Evolutionary conservation across 257 asterid genomes (phyloP).

Genomic region (Nicotiana attenuata): DNA sequence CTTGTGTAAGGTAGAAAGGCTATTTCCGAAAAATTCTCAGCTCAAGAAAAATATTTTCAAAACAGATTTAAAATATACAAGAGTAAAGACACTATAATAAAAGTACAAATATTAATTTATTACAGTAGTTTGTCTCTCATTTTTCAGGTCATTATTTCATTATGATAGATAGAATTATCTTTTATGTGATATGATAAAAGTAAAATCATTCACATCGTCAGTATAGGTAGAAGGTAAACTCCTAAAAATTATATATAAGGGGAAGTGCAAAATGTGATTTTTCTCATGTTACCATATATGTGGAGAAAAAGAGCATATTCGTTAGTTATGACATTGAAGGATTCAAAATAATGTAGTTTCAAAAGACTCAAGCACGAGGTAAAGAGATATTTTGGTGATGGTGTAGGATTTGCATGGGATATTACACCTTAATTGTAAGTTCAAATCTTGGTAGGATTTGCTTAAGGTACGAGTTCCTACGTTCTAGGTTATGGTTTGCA

Average conservation of each 20-base stretch:
- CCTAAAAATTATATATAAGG: background rate
- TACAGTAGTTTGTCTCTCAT: too few species aligned
- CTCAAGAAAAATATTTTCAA: too few species aligned
- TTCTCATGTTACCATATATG: background rate
- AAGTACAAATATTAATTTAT: too few species aligned
- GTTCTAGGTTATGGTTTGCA: background rate
- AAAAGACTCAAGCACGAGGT: constrained; percentile 3
- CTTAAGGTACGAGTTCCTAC: background rate
- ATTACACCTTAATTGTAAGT: constrained; percentile 7
- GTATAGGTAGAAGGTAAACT: background rate
- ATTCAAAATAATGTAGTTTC: background rate
- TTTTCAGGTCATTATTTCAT: too few species aligned
- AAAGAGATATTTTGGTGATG: background rate
- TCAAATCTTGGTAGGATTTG: constrained; percentile 5
- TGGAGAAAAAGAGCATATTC: background rate
- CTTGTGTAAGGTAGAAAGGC: too few species aligned
- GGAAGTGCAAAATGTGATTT: background rate
- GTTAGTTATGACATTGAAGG: background rate
- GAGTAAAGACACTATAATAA: too few species aligned
- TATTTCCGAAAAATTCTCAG: too few species aligned
- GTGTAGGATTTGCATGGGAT: constrained; percentile 19
- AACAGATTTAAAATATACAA: too few species aligned
- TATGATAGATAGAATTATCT: too few species aligned
- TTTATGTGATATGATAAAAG: background rate
- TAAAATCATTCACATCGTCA: background rate